These are phyloP conservation scores for Ophiostoma ulmi DNA, from an alignment of 2,329 filamentous ascomycete genomes.

Conservation along the genomic window DNA sequence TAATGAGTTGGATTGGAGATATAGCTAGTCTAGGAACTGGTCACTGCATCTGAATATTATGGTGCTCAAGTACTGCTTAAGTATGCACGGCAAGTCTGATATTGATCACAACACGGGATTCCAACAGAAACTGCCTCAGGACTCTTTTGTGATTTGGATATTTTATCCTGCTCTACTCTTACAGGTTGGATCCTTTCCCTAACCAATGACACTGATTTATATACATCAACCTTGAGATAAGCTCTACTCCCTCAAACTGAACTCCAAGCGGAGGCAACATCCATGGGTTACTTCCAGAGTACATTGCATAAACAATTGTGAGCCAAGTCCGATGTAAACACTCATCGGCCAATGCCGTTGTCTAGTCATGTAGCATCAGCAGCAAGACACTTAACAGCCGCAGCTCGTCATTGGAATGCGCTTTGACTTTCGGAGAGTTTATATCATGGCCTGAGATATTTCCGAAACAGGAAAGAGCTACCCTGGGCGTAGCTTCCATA, in stretches of 20 bases:
- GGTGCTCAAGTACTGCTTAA: no score
- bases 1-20: no score
- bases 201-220: no score
- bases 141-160: background rate
- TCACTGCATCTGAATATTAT: no score
- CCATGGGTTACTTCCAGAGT: background rate
- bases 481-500: background rate
- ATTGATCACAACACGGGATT: background rate
- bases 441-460: background rate
- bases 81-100: no score
- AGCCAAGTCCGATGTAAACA: background rate
- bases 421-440: background rate
- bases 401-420: background rate
- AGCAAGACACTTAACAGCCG: background rate
- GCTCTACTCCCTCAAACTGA: no score
- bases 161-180: no score
- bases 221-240: no score
- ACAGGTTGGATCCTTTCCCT: no score
- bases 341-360: background rate
- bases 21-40: no score
- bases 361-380: background rate
- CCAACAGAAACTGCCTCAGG: no score
- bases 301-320: background rate
- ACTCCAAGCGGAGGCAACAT: background rate
- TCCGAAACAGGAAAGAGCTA: background rate